Evolutionary conservation across 2,329 filamentous ascomycete species (phyloP).

Genomic region (Fusarium tupiense): DNA sequence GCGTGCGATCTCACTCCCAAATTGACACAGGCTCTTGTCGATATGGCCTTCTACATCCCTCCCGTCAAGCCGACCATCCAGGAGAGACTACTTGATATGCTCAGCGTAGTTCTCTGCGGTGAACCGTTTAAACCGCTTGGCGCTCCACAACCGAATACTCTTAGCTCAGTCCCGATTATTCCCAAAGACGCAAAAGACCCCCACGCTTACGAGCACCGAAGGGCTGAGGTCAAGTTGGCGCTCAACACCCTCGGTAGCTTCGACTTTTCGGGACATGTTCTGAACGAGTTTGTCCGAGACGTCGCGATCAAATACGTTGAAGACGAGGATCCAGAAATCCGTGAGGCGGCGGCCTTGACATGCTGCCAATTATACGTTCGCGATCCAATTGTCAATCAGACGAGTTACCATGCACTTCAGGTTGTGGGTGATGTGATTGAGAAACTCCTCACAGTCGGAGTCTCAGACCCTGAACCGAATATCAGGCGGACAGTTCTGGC

Average conservation of each 20-base stretch:
- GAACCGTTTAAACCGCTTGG: conserved; percentile 92
- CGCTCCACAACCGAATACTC: conserved; percentile 84
- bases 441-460: conserved; percentile 91
- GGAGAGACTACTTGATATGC: conserved; percentile 90
- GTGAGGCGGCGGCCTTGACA: conserved; percentile 93
- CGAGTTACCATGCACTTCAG: conserved; percentile 94
- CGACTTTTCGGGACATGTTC: conserved; percentile 89
- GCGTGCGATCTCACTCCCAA: conserved; percentile 94
- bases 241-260: conserved; percentile 97
- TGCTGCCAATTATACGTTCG: conserved; percentile 98
- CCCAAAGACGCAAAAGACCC: conserved; percentile 88
- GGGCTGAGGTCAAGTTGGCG: conserved; percentile 90
- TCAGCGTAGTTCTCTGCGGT: conserved; percentile 92
- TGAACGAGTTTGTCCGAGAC: conserved; percentile 98
- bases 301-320: conserved; percentile 98
- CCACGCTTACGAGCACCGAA: conserved; percentile 80
- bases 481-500: conserved; percentile 90
- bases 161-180: conserved; percentile 82
- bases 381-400: conserved; percentile 98
- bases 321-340: conserved; percentile 91
- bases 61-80: conserved; percentile 94
- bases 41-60: conserved; percentile 99
- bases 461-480: conserved; percentile 88
- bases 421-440: conserved; percentile 98
- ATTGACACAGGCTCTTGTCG: conserved; percentile 92